Evolutionary conservation across 2,329 filamentous ascomycete species (phyloP).

Genomic region (Ascochyta koolunga): DNA sequence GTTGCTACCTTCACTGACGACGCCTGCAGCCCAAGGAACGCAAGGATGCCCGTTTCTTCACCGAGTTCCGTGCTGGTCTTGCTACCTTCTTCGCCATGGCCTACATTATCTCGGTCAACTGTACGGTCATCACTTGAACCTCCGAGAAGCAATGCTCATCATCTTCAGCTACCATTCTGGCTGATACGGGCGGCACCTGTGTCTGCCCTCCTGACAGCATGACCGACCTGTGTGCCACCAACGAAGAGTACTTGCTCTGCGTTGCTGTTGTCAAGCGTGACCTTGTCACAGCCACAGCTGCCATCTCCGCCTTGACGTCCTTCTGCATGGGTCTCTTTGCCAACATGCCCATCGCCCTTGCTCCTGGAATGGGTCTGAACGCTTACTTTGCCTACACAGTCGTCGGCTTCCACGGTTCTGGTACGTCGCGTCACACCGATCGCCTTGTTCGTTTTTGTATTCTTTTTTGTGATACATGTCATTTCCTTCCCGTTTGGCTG

Average conservation of each 20-base stretch:
- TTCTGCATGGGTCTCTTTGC: conserved; percentile 85
- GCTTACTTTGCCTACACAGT: conserved; percentile 86
- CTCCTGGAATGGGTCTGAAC: conserved; percentile 81
- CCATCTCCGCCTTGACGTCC: conserved; percentile 78
- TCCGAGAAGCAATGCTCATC: conserved; percentile 11
- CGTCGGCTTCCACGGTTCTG: conserved; percentile 77
- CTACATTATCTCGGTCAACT: conserved; percentile 70
- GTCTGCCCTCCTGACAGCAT: conserved; percentile 62
- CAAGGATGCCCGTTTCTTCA: conserved; percentile 78
- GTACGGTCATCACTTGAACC: conserved; percentile 39
- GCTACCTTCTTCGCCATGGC: conserved; percentile 65
- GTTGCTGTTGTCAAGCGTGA: conserved; percentile 71
- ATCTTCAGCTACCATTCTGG: conserved; percentile 63
- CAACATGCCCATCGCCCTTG: conserved; percentile 77
- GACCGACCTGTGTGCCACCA: conserved; percentile 59
- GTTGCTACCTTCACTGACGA: conserved; percentile 24
- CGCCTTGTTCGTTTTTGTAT: conserved; percentile 24
- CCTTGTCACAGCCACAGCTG: conserved; percentile 82
- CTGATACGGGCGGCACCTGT: conserved; percentile 76
- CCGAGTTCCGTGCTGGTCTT: conserved; percentile 81
- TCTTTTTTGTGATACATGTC: conserved; percentile 20
- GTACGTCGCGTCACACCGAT: conserved; percentile 43
- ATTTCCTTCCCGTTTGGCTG: conserved; percentile 4
- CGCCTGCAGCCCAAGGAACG: conserved; percentile 66
- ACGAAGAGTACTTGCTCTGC: conserved; percentile 70